phyloP scores from a whole-genome alignment of 768 basidiomycete species.

The Saitozyma podzolica region DNA sequence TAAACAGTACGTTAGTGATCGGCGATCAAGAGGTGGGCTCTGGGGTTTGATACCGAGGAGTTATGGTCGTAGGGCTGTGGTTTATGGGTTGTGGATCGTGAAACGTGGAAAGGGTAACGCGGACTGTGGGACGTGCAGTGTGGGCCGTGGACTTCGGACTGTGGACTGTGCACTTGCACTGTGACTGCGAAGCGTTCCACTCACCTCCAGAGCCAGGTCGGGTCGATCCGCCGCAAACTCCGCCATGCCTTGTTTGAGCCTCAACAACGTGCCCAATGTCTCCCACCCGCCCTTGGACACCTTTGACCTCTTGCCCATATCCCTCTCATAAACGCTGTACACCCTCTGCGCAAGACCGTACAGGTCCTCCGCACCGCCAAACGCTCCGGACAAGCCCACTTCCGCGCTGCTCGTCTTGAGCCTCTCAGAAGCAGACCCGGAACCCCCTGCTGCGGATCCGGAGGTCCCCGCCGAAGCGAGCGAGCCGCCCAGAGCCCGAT shows the following conservation, averaged over 20 bases:
- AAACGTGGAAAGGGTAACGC: no score
- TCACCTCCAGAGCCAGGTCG: constrained; percentile 79
- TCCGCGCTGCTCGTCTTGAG: constrained; percentile 41
- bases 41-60: no score
- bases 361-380: constrained; percentile 60
- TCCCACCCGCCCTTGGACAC: constrained; percentile 65
- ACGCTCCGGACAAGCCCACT: constrained; percentile 54
- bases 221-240: constrained; percentile 69
- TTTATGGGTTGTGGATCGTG: no score
- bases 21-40: no score
- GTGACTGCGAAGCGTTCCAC: constrained; percentile 30
- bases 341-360: constrained; percentile 71
- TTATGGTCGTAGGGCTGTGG: no score
- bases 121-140: no score
- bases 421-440: constrained; percentile 1
- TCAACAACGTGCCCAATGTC: constrained; percentile 62
- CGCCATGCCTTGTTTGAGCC: constrained; percentile 77
- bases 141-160: no score
- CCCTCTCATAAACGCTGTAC: constrained; percentile 63
- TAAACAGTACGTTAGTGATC: constrained; percentile 41
- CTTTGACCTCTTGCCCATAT: constrained; percentile 73
- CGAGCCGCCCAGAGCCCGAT: constrained; percentile 80
- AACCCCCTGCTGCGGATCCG: background rate
- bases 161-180: no score
- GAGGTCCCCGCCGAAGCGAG: constrained; percentile 59